Evolutionary conservation across 768 basidiomycete genomes (phyloP).

Genomic region (Russula brevipes): DNA sequence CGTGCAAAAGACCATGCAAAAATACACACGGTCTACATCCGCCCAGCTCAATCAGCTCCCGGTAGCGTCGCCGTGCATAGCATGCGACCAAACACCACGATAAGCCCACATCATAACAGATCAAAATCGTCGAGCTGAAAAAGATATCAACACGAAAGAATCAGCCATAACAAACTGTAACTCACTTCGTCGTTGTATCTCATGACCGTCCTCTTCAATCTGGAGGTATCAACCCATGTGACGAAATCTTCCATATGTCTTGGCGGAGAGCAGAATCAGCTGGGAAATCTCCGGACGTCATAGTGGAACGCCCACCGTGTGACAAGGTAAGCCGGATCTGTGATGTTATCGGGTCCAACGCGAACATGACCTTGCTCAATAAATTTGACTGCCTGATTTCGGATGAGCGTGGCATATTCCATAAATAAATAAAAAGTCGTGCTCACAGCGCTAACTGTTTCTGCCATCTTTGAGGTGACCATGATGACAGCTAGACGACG

Average conservation of each 20-base stretch:
- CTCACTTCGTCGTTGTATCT: slow-evolving; percentile 91
- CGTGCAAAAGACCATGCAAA: not conserved
- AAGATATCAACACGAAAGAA: slow-evolving; percentile 24
- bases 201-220: slow-evolving; percentile 94
- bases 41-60: not conserved
- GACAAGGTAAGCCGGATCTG: slow-evolving; percentile 93
- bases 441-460: slow-evolving; percentile 83
- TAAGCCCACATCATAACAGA: slow-evolving; percentile 46
- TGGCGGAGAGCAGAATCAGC: not conserved
- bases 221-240: slow-evolving; percentile 98
- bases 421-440: slow-evolving; percentile 11
- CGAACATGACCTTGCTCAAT: slow-evolving; percentile 98
- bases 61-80: not conserved
- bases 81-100: not conserved
- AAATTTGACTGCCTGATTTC: slow-evolving; percentile 83
- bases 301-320: slow-evolving; percentile 52
- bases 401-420: slow-evolving; percentile 1
- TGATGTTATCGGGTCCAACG: slow-evolving; percentile 92
- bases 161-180: not conserved
- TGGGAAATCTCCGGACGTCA: slow-evolving; percentile 12
- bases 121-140: slow-evolving; percentile 91
- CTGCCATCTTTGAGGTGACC: slow-evolving; percentile 90
- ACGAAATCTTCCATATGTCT: slow-evolving; percentile 99
- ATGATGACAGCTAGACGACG: slow-evolving; percentile 88
- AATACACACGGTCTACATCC: not conserved